phyloP scores from a whole-genome alignment of 208 protist species.

The Trypanosoma grayi region DNA sequence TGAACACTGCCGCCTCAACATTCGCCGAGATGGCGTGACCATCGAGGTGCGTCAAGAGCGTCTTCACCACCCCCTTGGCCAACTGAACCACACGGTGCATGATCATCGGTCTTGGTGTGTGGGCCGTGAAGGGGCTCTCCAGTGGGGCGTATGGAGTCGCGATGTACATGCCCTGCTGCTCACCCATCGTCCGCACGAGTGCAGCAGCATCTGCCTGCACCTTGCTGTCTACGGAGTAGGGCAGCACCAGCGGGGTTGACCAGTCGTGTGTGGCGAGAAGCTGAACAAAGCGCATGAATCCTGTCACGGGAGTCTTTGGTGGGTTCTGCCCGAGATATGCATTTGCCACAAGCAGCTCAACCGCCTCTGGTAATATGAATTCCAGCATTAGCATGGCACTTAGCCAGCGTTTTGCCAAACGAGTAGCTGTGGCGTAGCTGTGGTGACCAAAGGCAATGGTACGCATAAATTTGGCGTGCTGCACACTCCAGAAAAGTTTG shows the following conservation, averaged over 20 bases:
- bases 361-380: slow-evolving; percentile 76
- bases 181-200: slow-evolving; percentile 49
- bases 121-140: slow-evolving; percentile 75
- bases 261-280: slow-evolving; percentile 78
- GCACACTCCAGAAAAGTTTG: slow-evolving; percentile 84
- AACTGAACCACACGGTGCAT: slow-evolving; percentile 80
- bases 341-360: slow-evolving; percentile 82
- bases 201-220: slow-evolving; percentile 37
- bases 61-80: slow-evolving; percentile 45
- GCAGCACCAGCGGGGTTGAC: slow-evolving; percentile 68
- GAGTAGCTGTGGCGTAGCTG: slow-evolving; percentile 67
- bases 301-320: slow-evolving; percentile 61
- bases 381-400: slow-evolving; percentile 76
- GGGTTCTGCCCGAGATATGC: slow-evolving; percentile 52
- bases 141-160: slow-evolving; percentile 73
- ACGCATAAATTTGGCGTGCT: slow-evolving; percentile 80
- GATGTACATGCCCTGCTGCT: slow-evolving; percentile 83
- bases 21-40: not conserved
- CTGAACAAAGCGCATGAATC: slow-evolving; percentile 80
- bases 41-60: slow-evolving; percentile 45
- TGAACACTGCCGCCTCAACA: slow-evolving; percentile 55
- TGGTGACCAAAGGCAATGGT: slow-evolving; percentile 73
- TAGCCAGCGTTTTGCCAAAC: slow-evolving; percentile 79
- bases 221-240: slow-evolving; percentile 55
- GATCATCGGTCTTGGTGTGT: slow-evolving; percentile 79